These are phyloP conservation scores for Grosmannia penicillata DNA, from an alignment of 2,329 filamentous ascomycete genomes.

Conservation along the genomic window DNA sequence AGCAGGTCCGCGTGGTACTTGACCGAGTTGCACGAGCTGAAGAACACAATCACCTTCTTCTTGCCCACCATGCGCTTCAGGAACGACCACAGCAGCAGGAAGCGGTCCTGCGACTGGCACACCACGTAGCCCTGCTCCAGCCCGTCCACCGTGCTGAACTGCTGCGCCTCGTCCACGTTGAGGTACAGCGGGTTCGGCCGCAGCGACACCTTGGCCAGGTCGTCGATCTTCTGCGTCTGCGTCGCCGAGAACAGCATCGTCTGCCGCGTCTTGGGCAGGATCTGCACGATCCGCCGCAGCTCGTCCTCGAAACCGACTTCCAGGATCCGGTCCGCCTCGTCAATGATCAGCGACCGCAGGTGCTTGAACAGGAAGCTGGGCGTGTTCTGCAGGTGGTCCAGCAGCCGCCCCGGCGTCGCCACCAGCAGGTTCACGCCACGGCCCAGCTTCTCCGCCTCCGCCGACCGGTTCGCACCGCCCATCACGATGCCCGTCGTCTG, in stretches of 20 bases:
- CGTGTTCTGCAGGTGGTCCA: conserved; percentile 91
- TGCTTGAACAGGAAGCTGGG: conserved; percentile 86
- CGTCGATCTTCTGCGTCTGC: conserved; percentile 96
- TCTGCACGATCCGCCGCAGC: conserved; percentile 93
- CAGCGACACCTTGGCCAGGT: conserved; percentile 85
- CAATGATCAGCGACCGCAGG: conserved; percentile 79
- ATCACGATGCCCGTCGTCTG: conserved; percentile 65
- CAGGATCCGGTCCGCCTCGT: conserved; percentile 91
- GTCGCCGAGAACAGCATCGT: conserved; percentile 98
- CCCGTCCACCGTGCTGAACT: conserved; percentile 83
- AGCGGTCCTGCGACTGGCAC: conserved; percentile 86
- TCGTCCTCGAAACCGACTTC: conserved; percentile 98
- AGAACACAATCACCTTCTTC: conserved; percentile 97
- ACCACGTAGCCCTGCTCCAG: conserved; percentile 93
- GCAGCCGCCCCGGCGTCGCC: conserved; percentile 78
- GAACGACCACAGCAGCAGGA: conserved; percentile 87
- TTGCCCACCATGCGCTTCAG: conserved; percentile 84
- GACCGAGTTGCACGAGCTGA: conserved; percentile 82
- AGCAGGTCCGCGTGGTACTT: conserved; percentile 93
- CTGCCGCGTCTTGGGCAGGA: conserved; percentile 75
- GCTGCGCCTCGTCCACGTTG: conserved; percentile 68
- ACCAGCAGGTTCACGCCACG: conserved; percentile 94
- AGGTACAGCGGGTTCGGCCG: conserved; percentile 86
- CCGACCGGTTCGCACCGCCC: conserved; percentile 78
- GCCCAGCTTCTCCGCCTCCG: conserved; percentile 83